phyloP scores from a whole-genome alignment of 306 rosid genomes.

The Biancaea sappan region DNA sequence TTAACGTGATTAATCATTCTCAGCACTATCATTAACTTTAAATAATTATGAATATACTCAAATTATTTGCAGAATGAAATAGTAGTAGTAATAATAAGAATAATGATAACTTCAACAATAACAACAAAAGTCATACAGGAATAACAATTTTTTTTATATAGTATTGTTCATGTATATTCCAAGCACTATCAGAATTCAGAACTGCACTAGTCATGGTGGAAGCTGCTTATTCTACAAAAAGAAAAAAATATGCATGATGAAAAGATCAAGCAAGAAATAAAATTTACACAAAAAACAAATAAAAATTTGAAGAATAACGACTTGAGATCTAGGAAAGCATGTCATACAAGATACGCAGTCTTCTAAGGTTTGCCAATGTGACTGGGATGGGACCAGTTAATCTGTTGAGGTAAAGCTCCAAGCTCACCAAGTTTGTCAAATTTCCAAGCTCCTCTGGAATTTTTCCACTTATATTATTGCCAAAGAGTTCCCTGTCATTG shows the following conservation, averaged over 20 bases:
- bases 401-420: not conserved
- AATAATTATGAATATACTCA: not conserved
- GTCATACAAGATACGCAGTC: conserved; percentile 76
- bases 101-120: not conserved
- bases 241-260: too few species aligned
- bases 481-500: conserved; percentile 69
- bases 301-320: conserved; percentile 26
- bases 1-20: too few species aligned
- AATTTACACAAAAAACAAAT: conserved; percentile 5
- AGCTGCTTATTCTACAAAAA: too few species aligned
- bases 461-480: not conserved
- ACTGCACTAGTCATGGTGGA: too few species aligned
- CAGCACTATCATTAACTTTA: not conserved
- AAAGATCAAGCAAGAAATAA: not conserved
- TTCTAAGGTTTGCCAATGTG: conserved; percentile 32
- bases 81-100: conserved; percentile 20
- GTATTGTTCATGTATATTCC: too few species aligned
- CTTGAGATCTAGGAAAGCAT: conserved; percentile 35
- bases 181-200: too few species aligned
- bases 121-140: too few species aligned
- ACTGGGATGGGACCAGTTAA: conserved; percentile 56
- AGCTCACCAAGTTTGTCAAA: not conserved
- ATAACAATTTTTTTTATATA: not conserved
- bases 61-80: conserved; percentile 11
- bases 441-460: not conserved